Base-by-base conservation (phyloP, 1,284 basidiomycete genomes). In the Leucoagaricus sp. region DNA sequence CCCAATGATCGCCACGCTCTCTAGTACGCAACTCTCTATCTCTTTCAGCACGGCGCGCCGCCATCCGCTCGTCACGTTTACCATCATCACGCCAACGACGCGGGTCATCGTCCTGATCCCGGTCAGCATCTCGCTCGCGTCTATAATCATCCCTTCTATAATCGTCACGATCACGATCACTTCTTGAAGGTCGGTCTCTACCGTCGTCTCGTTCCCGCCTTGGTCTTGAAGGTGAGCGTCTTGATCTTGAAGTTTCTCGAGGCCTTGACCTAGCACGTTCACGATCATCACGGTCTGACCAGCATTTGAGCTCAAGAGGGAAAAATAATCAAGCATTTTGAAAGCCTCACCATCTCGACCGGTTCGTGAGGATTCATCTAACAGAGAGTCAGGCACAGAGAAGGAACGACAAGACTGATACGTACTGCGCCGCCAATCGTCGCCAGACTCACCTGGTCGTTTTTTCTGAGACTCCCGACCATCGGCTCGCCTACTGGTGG, bases 341-440 rank as follows among this genome's bases (percentile, higher is more conserved):
- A 17, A 29, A 40, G 44, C 73, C 84, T 73, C 67, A 88, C 87
- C 75, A 56, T 87, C 84, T 46, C 82, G 79, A 59, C 72, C 71
- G 47, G 77, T 67, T 56, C 86, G 78, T 58, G 73, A 68, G 46
- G 77, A 69, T 62, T 87, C 85, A 75, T 66, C 53, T 79, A 44
- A 36, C 53, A 33, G 57, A 33, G 44, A 56, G 50, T 62, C 61
- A 58, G 57, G 25, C 17, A 60, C 49, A 54, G 7, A 53, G 48
- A 51, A 46, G 58, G 25, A 26, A 19, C 40, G 23, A 34, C 42
- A 41, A 36, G 41, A 49, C n/a, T 42, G 9, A 40, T n/a, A 69
- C 75, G 59, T 64, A 90, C 89, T 87, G 82, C 87, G 81, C 66
- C 89, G 80, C 89, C 89, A 92, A 67, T 92, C 89, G 63, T 92